Percentiles rank a stretch among this genome's conserved stretches.
Conservation (phyloP, 805 yeast species). For the Hanseniaspora lachancei region DNA sequence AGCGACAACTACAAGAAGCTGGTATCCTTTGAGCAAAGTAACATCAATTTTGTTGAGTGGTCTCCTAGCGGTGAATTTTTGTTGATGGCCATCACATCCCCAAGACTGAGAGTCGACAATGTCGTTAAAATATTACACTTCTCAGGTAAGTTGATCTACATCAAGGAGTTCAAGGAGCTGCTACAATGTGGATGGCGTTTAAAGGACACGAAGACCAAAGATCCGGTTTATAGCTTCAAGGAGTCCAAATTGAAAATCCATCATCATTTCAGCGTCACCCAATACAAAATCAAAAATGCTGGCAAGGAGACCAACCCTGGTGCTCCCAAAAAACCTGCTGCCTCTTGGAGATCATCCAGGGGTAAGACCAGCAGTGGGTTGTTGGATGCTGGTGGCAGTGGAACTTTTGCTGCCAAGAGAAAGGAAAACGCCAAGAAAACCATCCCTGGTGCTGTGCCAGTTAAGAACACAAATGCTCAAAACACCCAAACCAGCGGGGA, state of each 20-base stretch:
- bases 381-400: conserved; percentile 83
- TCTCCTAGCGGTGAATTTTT: conserved; percentile 91
- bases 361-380: conserved; percentile 49
- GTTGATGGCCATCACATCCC: conserved; percentile 92
- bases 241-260: conserved; percentile 43
- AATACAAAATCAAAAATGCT: conserved; percentile 32
- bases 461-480: conserved; percentile 21
- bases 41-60: conserved; percentile 96
- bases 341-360: conserved; percentile 17
- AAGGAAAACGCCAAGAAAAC: conserved; percentile 19
- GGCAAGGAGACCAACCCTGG: conserved; percentile 4
- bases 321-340: conserved; percentile 7
- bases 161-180: conserved; percentile 70
- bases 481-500: conserved; percentile 17
- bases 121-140: conserved; percentile 91
- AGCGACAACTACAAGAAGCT: conserved; percentile 60
- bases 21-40: conserved; percentile 75
- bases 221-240: conserved; percentile 35
- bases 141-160: conserved; percentile 65
- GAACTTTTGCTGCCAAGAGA: conserved; percentile 24
- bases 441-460: conserved; percentile 32
- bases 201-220: conserved; percentile 19
- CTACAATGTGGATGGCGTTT: conserved; percentile 67
- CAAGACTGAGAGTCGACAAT: conserved; percentile 92
- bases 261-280: conserved; percentile 52